Evolutionary conservation across 352 stramenopile species (phyloP), one percentile per base, ranked within the genome.

Genomic region (Elongisporangium anandrum): DNA sequence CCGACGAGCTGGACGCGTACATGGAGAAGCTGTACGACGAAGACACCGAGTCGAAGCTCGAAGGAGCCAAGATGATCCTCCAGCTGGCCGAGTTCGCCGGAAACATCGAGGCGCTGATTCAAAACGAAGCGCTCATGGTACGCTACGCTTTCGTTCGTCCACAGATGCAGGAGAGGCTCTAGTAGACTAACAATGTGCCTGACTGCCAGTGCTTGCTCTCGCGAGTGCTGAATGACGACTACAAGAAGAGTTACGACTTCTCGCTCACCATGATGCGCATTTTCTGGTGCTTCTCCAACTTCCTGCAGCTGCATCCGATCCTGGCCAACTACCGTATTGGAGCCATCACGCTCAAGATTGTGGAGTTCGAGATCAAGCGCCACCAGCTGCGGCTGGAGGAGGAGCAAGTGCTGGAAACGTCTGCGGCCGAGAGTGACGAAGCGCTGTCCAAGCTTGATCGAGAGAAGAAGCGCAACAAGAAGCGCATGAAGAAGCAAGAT

Each of bases 271-370:
- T 99, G 70, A 90, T 97, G 77, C 87, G 96, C 61, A 90, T 98
- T 55, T 98, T 98, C 63, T 96, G 94, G 70, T 94, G 90, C 57
- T 97, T 98, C 61, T 97, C 90, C 56, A 98, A 97, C 73, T 97
- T 98, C 61, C 65, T 96, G 52, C 91, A 98, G 70, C 92, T 98
- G 57, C 96, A 99, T 61, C 71, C 81, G 22, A 87, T 97, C 54
- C 74, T 99, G 29, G 80, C 77, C 54, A 98, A 95, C 66, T 97
- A 98, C 69, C 88, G 90, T 34, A 97, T 98, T 17, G 96, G 96
- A 48, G 85, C 90, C 26, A 84, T 98, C 52, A 97, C 91, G 45
- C 83, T 98, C 56, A 97, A 97, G 71, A 94, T 98, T 57, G 77
- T 98, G 59, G 90, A 97, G 57, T 97, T 98, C 47, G 94, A 98